These are phyloP conservation scores for Geopyxis carbonaria DNA, from an alignment of 495 filamentous ascomycete genomes.

Conservation along the genomic window DNA sequence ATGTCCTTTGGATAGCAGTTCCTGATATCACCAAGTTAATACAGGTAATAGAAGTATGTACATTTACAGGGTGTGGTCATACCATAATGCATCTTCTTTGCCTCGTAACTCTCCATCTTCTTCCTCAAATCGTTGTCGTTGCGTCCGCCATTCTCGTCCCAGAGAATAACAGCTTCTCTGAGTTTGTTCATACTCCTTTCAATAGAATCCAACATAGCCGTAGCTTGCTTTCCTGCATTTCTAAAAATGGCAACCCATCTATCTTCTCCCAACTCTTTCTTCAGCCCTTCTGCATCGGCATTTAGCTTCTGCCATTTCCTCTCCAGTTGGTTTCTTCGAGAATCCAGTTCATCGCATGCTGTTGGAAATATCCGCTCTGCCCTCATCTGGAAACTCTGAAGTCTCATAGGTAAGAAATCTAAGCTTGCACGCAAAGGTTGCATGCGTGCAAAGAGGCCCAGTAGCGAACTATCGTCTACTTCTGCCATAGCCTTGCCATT, in stretches of 20 bases:
- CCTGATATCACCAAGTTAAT: slow-evolving; percentile 24
- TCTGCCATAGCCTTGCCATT: slow-evolving; percentile 29
- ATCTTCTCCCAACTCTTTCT: slow-evolving; percentile 82
- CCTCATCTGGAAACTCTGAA: slow-evolving; percentile 65
- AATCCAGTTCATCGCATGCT: slow-evolving; percentile 74
- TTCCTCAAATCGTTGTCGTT: slow-evolving; percentile 60
- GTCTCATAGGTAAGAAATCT: slow-evolving; percentile 91
- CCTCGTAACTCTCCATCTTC: slow-evolving; percentile 83
- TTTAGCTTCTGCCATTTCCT: slow-evolving; percentile 67
- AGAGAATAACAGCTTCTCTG: slow-evolving; percentile 40
- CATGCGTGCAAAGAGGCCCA: slow-evolving; percentile 84
- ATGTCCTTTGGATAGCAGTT: slow-evolving; percentile 78
- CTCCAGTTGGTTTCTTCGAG: slow-evolving; percentile 51
- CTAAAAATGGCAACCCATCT: slow-evolving; percentile 90
- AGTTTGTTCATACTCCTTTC: slow-evolving; percentile 69
- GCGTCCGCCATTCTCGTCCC: slow-evolving; percentile 20
- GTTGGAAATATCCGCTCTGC: slow-evolving; percentile 66
- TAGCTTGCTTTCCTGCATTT: slow-evolving; percentile 76
- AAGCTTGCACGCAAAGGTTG: slow-evolving; percentile 82
- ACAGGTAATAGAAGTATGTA: too few relatives aligned
- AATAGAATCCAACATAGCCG: slow-evolving; percentile 88
- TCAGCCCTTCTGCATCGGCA: slow-evolving; percentile 66
- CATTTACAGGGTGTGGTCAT: slow-evolving; percentile 6
- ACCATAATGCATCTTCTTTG: slow-evolving; percentile 82
- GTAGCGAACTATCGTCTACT: slow-evolving; percentile 44